phyloP scores from a whole-genome alignment of 192 early-diverging fungal species.

The Coemansia sp. region DNA sequence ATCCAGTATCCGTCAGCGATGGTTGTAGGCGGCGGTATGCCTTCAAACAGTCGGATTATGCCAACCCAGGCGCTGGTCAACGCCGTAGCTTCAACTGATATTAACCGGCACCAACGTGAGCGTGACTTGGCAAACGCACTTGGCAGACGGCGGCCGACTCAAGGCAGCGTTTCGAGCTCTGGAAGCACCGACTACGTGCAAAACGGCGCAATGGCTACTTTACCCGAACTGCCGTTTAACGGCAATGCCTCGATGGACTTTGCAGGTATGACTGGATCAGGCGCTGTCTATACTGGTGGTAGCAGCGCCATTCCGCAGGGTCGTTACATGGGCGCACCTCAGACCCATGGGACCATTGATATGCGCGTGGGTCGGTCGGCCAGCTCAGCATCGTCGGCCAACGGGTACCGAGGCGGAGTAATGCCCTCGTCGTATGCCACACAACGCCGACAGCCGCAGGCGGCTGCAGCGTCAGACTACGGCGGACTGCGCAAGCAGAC shows the following conservation, averaged over 20 bases:
- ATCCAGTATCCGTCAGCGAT: constrained; percentile 43
- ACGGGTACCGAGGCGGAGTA: constrained; percentile 29
- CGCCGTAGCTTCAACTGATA: constrained; percentile 33
- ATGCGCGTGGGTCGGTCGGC: constrained; percentile 41
- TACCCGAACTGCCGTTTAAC: constrained; percentile 37
- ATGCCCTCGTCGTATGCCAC: constrained; percentile 19
- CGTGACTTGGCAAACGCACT: constrained; percentile 41
- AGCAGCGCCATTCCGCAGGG: constrained; percentile 13
- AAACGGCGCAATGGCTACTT: background rate
- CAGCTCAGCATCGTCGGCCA: constrained; percentile 40
- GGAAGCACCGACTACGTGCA: constrained; percentile 9
- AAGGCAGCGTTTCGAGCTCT: constrained; percentile 13
- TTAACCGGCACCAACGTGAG: constrained; percentile 45
- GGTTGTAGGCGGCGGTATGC: constrained; percentile 52
- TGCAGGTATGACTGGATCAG: background rate
- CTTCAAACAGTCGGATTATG: constrained; percentile 28
- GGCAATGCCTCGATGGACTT: constrained; percentile 29
- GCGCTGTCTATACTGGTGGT: background rate
- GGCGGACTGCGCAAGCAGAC: constrained; percentile 36
- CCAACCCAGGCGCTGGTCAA: constrained; percentile 38
- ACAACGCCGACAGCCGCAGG: constrained; percentile 31
- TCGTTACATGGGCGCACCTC: constrained; percentile 19
- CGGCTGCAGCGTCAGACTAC: constrained; percentile 15
- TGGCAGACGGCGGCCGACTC: constrained; percentile 41
- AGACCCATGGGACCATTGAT: constrained; percentile 18